phyloP scores from a whole-genome alignment of 202 grass and related monocot species.

The Musa balbisiana region DNA sequence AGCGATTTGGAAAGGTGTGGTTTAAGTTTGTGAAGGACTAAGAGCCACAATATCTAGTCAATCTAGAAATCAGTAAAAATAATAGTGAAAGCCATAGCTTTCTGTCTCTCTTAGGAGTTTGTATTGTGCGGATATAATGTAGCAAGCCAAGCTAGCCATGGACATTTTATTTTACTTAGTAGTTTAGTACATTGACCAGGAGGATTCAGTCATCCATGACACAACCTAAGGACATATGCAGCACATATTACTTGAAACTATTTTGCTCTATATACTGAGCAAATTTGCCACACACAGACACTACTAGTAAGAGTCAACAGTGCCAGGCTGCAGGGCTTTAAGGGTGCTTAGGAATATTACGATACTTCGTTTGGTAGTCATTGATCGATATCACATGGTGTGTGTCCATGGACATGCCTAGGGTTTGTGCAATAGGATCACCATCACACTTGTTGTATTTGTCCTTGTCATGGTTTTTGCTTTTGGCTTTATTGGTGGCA shows the following conservation, averaged over 20 bases:
- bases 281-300: neutral
- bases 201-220: neutral
- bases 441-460: neutral
- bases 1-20: neutral
- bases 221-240: neutral
- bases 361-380: neutral
- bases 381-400: neutral
- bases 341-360: neutral
- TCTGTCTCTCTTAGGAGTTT: neutral
- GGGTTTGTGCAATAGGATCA: neutral
- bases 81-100: neutral
- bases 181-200: neutral
- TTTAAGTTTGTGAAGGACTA: neutral
- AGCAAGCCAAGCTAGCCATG: neutral
- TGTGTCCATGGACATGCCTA: neutral
- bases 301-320: neutral
- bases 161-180: neutral
- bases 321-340: neutral
- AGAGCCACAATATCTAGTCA: neutral
- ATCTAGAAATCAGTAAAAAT: neutral
- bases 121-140: neutral
- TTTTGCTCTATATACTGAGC: neutral
- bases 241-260: neutral
- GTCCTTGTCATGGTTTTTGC: neutral
- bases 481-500: neutral